Evolutionary conservation across 805 yeast genomes (phyloP).

Genomic region (Pichia ethanolica): DNA sequence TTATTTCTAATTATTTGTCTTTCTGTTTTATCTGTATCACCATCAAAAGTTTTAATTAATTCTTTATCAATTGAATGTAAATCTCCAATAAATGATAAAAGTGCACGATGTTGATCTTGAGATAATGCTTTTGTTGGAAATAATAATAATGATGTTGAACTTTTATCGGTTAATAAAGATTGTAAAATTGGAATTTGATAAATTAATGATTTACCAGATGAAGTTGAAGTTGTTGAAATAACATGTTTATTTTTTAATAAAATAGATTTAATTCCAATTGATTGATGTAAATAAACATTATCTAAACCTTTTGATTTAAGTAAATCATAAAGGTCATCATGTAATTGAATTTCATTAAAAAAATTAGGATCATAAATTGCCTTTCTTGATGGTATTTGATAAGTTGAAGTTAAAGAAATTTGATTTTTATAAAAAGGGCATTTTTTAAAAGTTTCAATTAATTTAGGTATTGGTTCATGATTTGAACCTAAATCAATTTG

Average conservation of each 20-base stretch:
- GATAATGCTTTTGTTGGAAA: constrained; percentile 98
- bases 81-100: constrained; percentile 32
- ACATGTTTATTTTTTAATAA: constrained; percentile 54
- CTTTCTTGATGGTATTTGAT: constrained; percentile 34
- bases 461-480: constrained; percentile 29
- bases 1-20: constrained; percentile 48
- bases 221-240: constrained; percentile 88
- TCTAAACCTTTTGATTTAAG: constrained; percentile 36
- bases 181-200: constrained; percentile 80
- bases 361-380: constrained; percentile 33
- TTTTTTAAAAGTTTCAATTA: constrained; percentile 42
- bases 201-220: constrained; percentile 91
- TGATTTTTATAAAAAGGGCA: constrained; percentile 55
- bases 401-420: constrained; percentile 44
- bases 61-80: constrained; percentile 6
- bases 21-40: constrained; percentile 67
- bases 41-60: constrained; percentile 63
- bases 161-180: constrained; percentile 34
- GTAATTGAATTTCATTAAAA: constrained; percentile 31
- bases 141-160: constrained; percentile 69
- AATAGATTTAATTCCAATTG: constrained; percentile 56
- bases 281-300: constrained; percentile 72
- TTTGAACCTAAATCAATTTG: constrained; percentile 17
- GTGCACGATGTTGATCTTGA: constrained; percentile 88
- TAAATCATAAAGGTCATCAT: constrained; percentile 41